Conservation (phyloP, 75 land plant species). For the Cupressus sempervirens region DNA sequence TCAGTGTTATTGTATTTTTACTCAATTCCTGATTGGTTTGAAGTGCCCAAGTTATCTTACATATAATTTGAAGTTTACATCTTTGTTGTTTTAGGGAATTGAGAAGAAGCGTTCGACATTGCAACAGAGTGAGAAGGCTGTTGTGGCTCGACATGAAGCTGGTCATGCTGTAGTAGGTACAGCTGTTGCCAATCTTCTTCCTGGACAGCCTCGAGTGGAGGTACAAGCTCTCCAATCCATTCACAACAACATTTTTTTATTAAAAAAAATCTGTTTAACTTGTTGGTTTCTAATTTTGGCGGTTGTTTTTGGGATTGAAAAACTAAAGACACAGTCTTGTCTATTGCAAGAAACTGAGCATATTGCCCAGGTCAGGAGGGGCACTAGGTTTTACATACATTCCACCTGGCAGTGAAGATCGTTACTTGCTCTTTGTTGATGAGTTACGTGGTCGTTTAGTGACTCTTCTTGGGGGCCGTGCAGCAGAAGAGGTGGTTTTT, state of each 20-base stretch:
- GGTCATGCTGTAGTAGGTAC: conserved; percentile 99
- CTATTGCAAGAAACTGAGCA: conserved; percentile 81
- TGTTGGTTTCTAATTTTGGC: background rate
- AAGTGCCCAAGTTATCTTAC: background rate
- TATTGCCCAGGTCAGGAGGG: conserved; percentile 95
- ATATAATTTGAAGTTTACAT: background rate
- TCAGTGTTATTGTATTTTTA: background rate
- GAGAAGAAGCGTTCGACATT: conserved; percentile 93
- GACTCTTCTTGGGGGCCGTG: conserved; percentile 97
- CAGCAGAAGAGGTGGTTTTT: conserved; percentile 94
- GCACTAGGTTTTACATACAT: conserved; percentile 94
- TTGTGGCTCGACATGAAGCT: conserved; percentile 99
- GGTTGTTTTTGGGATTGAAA: background rate
- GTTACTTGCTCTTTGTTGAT: conserved; percentile 93
- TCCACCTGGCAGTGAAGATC: conserved; percentile 92
- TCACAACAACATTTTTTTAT: background rate
- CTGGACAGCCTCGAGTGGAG: conserved; percentile 92
- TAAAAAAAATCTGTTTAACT: background rate
- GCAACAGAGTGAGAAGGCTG: conserved; percentile 86
- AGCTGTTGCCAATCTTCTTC: conserved; percentile 91
- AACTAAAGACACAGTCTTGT: background rate
- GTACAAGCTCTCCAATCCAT: conserved; percentile 25
- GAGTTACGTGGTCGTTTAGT: conserved; percentile 95
- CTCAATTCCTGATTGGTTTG: background rate
- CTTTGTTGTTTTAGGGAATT: conserved; percentile 61